These are phyloP conservation scores for Chondrostereum purpureum DNA, from an alignment of 1,284 basidiomycete genomes.

Conservation along the genomic window DNA sequence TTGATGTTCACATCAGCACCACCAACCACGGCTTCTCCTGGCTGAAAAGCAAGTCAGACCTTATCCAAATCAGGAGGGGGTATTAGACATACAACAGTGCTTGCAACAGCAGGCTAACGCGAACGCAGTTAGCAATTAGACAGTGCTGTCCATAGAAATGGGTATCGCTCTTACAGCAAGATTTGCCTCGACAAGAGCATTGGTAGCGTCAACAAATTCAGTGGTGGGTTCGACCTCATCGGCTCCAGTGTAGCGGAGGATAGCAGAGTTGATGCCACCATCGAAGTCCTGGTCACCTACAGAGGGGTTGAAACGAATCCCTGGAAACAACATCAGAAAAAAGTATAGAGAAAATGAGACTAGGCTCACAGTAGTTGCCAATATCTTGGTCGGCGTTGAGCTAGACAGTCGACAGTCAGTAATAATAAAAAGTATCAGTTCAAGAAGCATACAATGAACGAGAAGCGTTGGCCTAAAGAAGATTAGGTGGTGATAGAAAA, in stretches of 20 bases:
- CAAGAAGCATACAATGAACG: slow-evolving; percentile 22
- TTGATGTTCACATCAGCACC: background rate
- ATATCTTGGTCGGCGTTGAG: slow-evolving; percentile 8
- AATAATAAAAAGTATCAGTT: slow-evolving; percentile 20
- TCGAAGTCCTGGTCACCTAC: too few species aligned
- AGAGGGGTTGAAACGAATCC: slow-evolving; percentile 25
- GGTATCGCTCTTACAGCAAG: background rate
- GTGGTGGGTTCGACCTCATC: slow-evolving; percentile 24
- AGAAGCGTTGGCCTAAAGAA: slow-evolving; percentile 24
- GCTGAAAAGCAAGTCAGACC: too few species aligned
- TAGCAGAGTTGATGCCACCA: slow-evolving; percentile 33
- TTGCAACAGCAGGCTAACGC: too few species aligned
- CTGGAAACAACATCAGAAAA: slow-evolving; percentile 8
- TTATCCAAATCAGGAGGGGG: too few species aligned
- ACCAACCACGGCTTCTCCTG: background rate
- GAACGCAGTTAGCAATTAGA: too few species aligned
- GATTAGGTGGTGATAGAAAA: too few species aligned
- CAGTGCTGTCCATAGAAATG: background rate
- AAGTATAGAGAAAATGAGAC: background rate
- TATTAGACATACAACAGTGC: too few species aligned
- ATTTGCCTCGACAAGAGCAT: slow-evolving; percentile 11
- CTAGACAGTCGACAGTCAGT: slow-evolving; percentile 24
- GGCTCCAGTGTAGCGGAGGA: slow-evolving; percentile 39
- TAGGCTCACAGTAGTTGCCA: slow-evolving; percentile 13
- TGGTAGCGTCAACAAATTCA: too few species aligned